Base-by-base conservation (phyloP, 2,329 filamentous ascomycete genomes). In the Aspergillus sp. region DNA sequence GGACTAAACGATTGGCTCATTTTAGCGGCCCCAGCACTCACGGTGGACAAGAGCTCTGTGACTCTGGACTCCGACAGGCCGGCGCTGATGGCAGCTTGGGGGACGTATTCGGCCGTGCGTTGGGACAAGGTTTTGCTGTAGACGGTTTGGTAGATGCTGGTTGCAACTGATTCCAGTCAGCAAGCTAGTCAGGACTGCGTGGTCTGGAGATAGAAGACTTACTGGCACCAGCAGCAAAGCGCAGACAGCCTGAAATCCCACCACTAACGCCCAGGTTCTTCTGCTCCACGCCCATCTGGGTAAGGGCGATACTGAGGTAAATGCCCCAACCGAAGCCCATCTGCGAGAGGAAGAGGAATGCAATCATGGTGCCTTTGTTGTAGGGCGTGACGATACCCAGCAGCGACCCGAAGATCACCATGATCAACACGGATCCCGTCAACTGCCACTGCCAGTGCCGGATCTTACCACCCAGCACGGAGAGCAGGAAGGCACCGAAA, bases 201-300 rank as follows among this genome's bases (percentile, higher is more conserved):
- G 19, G 19, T 1, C 2, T 19, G 19, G 34, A n/a, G 34, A 36
- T 12, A 7, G 34, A 19, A 19, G 26, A 10, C 36, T 10, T 8
- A 39, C 36, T 39, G 36, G 36, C 36, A 29, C 70, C 71, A 40
- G 68, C 70, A 3, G 69, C 68, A 49, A 70, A 75, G 4, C 72
- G 63, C 28, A 68, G 65, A 27, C 12, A 19, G 6, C 72, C 71
- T 4, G 65, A 63, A 7, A 73, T 61, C 42, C 69, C 72, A 33
- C 71, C 71, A 36, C 62, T 63, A 9, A 73, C 67, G 9, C 73
- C 73, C 0, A 76, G 63, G 42, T 75, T 71, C 12, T 69, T 64
- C 49, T 77, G 74, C 28, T 72, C 66, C 2, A 73, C 72, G n/a
- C 72, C 73, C 48, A 75, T 69, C 54, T 76, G 73, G 4, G 69